These are phyloP conservation scores for Phytophthora citricola DNA, from an alignment of 352 stramenopile species.

Conservation along the genomic window DNA sequence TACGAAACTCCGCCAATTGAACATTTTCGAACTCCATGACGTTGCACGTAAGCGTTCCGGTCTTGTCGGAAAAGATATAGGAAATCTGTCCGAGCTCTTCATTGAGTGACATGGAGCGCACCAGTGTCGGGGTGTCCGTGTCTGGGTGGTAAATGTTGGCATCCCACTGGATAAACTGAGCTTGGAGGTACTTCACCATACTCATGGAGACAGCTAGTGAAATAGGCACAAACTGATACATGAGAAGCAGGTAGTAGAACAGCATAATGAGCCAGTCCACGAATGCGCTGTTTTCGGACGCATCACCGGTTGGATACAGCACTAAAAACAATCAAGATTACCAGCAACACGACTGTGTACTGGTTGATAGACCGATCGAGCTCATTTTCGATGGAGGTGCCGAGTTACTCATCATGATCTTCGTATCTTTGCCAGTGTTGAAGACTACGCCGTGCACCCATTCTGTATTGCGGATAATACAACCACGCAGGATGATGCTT, in stretches of 20 bases:
- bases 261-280: slow-evolving; percentile 87
- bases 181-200: slow-evolving; percentile 95
- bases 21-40: slow-evolving; percentile 98
- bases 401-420: slow-evolving; percentile 92
- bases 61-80: slow-evolving; percentile 99
- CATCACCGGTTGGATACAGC: slow-evolving; percentile 58
- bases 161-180: slow-evolving; percentile 95
- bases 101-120: slow-evolving; percentile 94
- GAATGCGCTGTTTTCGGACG: slow-evolving; percentile 36
- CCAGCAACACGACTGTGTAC: slow-evolving; percentile 76
- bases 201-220: slow-evolving; percentile 98
- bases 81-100: slow-evolving; percentile 97
- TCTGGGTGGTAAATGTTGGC: slow-evolving; percentile 93
- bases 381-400: slow-evolving; percentile 88
- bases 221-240: slow-evolving; percentile 98
- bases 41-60: slow-evolving; percentile 99
- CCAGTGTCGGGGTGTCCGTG: slow-evolving; percentile 89
- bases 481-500: slow-evolving; percentile 91
- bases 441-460: slow-evolving; percentile 92
- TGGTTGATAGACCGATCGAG: slow-evolving; percentile 82
- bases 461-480: slow-evolving; percentile 93
- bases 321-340: slow-evolving; percentile 74
- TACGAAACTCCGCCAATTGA: slow-evolving; percentile 92
- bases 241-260: slow-evolving; percentile 95
- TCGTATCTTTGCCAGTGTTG: slow-evolving; percentile 95